Base-by-base conservation (phyloP, 495 filamentous ascomycete species). In the Parachaetomium inaequale region DNA sequence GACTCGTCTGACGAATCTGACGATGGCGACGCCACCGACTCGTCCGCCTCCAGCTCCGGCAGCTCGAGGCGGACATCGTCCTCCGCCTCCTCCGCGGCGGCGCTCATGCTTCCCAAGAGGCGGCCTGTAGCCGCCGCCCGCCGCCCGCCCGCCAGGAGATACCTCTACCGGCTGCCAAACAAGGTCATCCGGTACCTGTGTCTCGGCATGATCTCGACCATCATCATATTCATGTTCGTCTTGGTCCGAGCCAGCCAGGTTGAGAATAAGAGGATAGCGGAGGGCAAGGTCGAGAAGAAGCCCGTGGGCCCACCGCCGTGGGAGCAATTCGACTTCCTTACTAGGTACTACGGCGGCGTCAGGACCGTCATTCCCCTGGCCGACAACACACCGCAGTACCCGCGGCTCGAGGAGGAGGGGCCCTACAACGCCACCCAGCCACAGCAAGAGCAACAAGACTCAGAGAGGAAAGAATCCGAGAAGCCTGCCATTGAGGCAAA, bases 271-370 rank as follows among this genome's bases (percentile, higher is more conserved):
- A 79, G 78, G 52, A 80, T 89, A n/a, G 74, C 82, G 15, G 73
- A 79, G 78, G 69, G 88, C 78, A 68, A 71, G 82, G 60, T 76
- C 69, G 53, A 74, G 49, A 69, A 72, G 55, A 69, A 81, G 46
- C 78, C 81, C 4, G 73, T 83, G 4, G 73, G 80, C 49, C 88
- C 90, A n/a, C 84, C 84, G 4, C 72, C 77, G 49, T 96, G 92
- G 92, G 89, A 95, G 69, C 79, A 77, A 5, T 96, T 95, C 70
- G 85, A 85, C 1, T 92, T 94, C 70, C 74, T 96, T 59, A 86
- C 82, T 50, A 80, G 92, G 57, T 96, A 96, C 71, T 88, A 94
- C 71, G 92, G 92, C 17, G 92, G 92, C 0, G 79, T 96, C 49
- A 78, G 83, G 61, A 85, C 78, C 2, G 66, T 96, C 61, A 83